Conservation (phyloP, 164 flowering plant genomes). For the Kingdonia uniflora region DNA sequence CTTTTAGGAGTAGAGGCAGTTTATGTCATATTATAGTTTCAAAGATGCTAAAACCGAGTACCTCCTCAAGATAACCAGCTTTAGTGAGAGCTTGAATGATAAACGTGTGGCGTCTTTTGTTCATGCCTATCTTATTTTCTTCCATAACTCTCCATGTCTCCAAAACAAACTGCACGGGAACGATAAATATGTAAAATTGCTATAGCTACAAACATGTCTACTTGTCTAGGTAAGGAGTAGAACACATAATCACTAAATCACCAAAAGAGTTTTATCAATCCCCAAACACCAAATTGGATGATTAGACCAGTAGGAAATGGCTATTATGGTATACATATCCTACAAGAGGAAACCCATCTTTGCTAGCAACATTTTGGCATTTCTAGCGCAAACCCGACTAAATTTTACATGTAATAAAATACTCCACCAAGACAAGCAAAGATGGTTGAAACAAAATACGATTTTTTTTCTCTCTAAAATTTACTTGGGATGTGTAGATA, state of each 20-base stretch:
- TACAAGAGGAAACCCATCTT: too few species aligned
- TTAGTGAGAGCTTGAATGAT: slow-evolving; percentile 51
- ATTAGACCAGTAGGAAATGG: too few species aligned
- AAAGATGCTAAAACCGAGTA: slow-evolving; percentile 7
- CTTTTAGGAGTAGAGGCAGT: background rate
- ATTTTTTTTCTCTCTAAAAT: background rate
- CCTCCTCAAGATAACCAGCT: slow-evolving; percentile 81
- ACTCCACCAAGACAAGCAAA: too few species aligned
- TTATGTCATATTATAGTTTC: background rate
- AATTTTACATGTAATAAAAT: too few species aligned
- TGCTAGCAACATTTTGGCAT: background rate
- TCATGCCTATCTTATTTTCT: slow-evolving; percentile 34
- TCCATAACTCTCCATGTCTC: slow-evolving; percentile 68
- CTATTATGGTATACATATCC: too few species aligned
- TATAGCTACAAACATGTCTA: background rate
- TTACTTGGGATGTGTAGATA: background rate
- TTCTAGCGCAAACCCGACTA: too few species aligned
- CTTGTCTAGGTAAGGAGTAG: too few species aligned
- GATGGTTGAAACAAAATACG: too few species aligned
- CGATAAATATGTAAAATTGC: background rate
- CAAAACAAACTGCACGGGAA: slow-evolving; percentile 60
- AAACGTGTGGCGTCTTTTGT: slow-evolving; percentile 29
- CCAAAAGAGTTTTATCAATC: too few species aligned
- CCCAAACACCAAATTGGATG: too few species aligned
- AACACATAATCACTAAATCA: too few species aligned